Evolutionary conservation across 78 protist species (phyloP), one percentile per base, ranked within the genome.

Genomic region (Dictyostelium intermedium): DNA sequence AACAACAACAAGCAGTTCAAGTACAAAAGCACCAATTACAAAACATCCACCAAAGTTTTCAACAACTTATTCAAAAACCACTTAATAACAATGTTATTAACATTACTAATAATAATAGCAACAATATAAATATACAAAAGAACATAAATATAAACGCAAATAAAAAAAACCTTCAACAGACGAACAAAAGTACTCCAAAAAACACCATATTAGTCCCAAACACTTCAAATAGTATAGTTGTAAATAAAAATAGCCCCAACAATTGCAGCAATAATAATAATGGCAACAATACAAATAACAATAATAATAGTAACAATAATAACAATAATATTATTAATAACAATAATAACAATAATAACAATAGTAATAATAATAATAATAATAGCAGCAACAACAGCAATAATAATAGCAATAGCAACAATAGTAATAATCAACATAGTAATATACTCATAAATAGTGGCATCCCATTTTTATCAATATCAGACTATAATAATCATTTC

Each of bases 401-500:
- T 11, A 63, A n/a, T 16, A 25, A 63, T 16, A 63, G 1, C 32
- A 63, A 66, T 43, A 27, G 5, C 5, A 78, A 78, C 13, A 78
- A 4, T 7, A 56, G 37, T 35, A 43, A 30, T 5, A 72, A 76
- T 30, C 66, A 56, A 2, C 66, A 56, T 20, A 56, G 27, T 56
- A 56, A 56, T 27, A 6, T 20, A 20, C 34, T 53, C 35, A 53
- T 35, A 25, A 85, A 39, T 39, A 39, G 27, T 56, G 66, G 66
- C 20, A 20, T 56, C 27, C 74, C 74, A 66, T 66, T 66, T 27
- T 66, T 66, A 66, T 27, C 74, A 66, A 66, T 66, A 66, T 66
- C 74, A 66, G 74, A 66, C 5, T 32, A 66, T 18, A 25, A 66
- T 25, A 66, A 86, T 41, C 39, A 37, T 16, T 86, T 86, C 78